Evolutionary conservation across 495 filamentous ascomycete genomes (phyloP), one percentile per base, ranked within the genome.

Genomic region (Aspergillus coremiiformis): DNA sequence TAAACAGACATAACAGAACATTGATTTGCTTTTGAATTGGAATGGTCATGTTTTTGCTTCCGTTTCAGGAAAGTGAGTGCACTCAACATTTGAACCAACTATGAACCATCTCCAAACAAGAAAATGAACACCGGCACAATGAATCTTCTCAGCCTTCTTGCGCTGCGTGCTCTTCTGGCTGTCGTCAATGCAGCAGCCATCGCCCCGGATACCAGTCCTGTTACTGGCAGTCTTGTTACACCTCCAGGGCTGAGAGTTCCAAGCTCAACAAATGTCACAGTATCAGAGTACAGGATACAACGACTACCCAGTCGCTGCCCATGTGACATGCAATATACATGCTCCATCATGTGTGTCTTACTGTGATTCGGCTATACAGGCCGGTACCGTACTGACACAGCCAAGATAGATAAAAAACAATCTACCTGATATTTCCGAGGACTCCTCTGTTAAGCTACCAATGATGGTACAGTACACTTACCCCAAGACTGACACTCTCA

Each of bases 1-100:
- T n/a, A n/a, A n/a, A n/a, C n/a, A n/a, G n/a, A n/a, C n/a, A n/a
- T n/a, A n/a, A n/a, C n/a, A n/a, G n/a, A 4, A 27, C 32, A n/a
- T 35, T 14, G 12, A 14, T 35, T 35, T n/a, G 32, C 12, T 35
- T 14, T 14, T 15, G n/a, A 35, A 2, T 5, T 35, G 5, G 32
- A 35, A 35, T 5, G 14, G 12, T 3, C 32, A 35, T 12, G 11
- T 12, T 15, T 5, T 35, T 12, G n/a, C 22, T 61, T 59, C n/a
- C 43, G 27, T n/a, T 61, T 52, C 44, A 72, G 51, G 21, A 72
- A 70, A 0, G 69, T 79, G 68, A 84, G 61, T 8, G 79, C 80
- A n/a, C n/a, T n/a, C n/a, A n/a, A n/a, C n/a, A n/a, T n/a, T n/a
- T n/a, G n/a, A n/a, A n/a, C n/a, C n/a, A n/a, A n/a, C n/a, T n/a